Percentiles rank a stretch among this genome's conserved stretches.
Conservation (phyloP, 768 basidiomycete species). For the Mycena metata region DNA sequence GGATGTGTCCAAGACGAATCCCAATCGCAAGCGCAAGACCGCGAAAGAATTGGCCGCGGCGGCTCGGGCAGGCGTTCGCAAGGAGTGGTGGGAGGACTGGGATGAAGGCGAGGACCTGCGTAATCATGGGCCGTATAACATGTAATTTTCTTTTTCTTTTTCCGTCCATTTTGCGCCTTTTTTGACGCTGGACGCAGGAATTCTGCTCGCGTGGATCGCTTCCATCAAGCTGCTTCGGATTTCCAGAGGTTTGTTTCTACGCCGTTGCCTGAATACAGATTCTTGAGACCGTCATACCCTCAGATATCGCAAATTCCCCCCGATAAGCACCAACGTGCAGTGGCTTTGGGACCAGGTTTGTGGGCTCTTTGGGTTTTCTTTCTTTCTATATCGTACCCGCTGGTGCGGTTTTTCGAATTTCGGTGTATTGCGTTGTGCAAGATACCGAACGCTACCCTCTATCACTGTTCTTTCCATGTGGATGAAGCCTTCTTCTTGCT, state of each 20-base stretch:
- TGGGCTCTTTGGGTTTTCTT: no score
- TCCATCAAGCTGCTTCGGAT: constrained; percentile 70
- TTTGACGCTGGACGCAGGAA: constrained; percentile 50
- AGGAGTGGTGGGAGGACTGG: constrained; percentile 82
- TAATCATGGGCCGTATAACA: constrained; percentile 58
- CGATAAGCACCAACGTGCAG: constrained; percentile 50
- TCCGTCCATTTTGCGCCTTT: background rate
- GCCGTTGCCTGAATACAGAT: background rate
- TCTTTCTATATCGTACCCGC: no score
- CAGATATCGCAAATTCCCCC: constrained; percentile 50
- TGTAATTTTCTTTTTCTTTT: constrained; percentile 55
- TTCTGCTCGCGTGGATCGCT: constrained; percentile 62
- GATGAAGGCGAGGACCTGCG: constrained; percentile 68
- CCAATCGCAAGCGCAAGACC: constrained; percentile 64
- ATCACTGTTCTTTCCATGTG: no score
- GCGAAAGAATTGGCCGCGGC: constrained; percentile 42
- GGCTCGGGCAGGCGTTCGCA: constrained; percentile 31
- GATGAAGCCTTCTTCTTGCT: no score
- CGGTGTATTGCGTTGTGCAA: no score
- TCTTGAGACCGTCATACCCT: no score
- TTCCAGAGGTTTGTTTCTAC: constrained; percentile 54
- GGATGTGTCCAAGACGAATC: constrained; percentile 70
- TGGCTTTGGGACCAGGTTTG: constrained; percentile 81
- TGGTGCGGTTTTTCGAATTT: no score
- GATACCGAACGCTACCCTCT: no score